phyloP scores from a whole-genome alignment of 208 protist genomes.

The Acanthamoeba royreba region DNA sequence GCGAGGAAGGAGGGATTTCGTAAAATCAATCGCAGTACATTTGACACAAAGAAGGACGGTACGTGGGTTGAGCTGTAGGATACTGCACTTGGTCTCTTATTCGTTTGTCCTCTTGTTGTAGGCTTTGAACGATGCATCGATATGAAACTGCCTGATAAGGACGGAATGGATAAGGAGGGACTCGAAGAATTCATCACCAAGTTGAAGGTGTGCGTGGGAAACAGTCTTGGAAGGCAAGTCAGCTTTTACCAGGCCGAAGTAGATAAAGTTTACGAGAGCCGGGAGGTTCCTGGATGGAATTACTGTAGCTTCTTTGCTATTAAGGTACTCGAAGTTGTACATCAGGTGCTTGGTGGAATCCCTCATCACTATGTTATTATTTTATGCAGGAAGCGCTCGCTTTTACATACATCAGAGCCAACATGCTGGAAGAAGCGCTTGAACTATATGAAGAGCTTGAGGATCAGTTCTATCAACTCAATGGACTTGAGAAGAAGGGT shows the following conservation, averaged over 20 bases:
- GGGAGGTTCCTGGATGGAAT: neutral
- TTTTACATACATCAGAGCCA: neutral
- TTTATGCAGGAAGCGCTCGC: neutral
- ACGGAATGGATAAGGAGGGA: neutral
- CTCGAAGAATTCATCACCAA: neutral
- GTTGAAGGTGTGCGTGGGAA: neutral
- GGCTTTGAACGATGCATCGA: neutral
- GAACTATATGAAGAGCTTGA: constrained; percentile 2
- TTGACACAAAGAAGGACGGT: neutral
- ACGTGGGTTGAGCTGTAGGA: neutral
- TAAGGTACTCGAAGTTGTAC: neutral
- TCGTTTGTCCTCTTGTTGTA: neutral
- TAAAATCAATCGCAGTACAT: neutral
- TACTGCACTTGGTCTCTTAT: neutral
- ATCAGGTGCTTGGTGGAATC: neutral
- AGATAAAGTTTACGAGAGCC: constrained; percentile 1
- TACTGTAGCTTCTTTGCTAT: constrained; percentile 24
- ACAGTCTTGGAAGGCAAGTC: neutral
- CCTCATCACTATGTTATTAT: neutral
- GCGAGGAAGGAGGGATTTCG: neutral
- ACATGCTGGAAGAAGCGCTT: neutral
- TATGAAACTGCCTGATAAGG: neutral
- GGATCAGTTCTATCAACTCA: neutral
- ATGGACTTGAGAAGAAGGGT: neutral
- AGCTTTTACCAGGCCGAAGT: constrained; percentile 2